Conservation (phyloP, 176 grass and related monocot species). For the Oryza brachyantha region DNA sequence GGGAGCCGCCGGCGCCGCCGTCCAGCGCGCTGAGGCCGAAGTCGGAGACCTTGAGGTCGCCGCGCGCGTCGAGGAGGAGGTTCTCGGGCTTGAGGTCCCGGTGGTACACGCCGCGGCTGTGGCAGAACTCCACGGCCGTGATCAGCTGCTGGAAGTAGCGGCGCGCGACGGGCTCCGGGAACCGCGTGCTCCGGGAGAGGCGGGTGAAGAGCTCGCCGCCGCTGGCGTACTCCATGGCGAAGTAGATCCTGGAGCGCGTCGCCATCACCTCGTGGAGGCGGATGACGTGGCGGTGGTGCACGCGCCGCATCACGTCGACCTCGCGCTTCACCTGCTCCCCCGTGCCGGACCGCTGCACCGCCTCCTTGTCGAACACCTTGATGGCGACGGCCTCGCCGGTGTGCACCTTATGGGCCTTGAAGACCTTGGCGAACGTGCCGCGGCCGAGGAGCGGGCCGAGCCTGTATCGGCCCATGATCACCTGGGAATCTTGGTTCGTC, state of each 20-base stretch:
- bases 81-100: slow-evolving; percentile 99
- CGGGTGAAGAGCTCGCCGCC: slow-evolving; percentile 77
- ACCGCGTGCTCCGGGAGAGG: slow-evolving; percentile 48
- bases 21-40: slow-evolving; percentile 71
- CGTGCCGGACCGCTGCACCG: slow-evolving; percentile 54
- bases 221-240: slow-evolving; percentile 86
- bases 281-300: slow-evolving; percentile 73
- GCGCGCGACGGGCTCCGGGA: slow-evolving; percentile 66
- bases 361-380: slow-evolving; percentile 82
- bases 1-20: slow-evolving; percentile 30
- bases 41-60: slow-evolving; percentile 90
- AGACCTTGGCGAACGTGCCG: slow-evolving; percentile 85
- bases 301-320: slow-evolving; percentile 71
- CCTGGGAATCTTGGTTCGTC: slow-evolving; percentile 15
- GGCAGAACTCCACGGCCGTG: slow-evolving; percentile 84
- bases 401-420: slow-evolving; percentile 53
- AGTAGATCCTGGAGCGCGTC: slow-evolving; percentile 82
- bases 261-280: slow-evolving; percentile 93
- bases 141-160: slow-evolving; percentile 85
- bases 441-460: slow-evolving; percentile 60
- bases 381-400: slow-evolving; percentile 71
- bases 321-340: slow-evolving; percentile 69
- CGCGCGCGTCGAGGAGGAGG: slow-evolving; percentile 74
- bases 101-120: slow-evolving; percentile 85
- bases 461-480: slow-evolving; percentile 68